Percentiles rank a stretch among this genome's conserved stretches.
phyloP scores from a whole-genome alignment of 345 rosid species.

The Raphanus sativus region DNA sequence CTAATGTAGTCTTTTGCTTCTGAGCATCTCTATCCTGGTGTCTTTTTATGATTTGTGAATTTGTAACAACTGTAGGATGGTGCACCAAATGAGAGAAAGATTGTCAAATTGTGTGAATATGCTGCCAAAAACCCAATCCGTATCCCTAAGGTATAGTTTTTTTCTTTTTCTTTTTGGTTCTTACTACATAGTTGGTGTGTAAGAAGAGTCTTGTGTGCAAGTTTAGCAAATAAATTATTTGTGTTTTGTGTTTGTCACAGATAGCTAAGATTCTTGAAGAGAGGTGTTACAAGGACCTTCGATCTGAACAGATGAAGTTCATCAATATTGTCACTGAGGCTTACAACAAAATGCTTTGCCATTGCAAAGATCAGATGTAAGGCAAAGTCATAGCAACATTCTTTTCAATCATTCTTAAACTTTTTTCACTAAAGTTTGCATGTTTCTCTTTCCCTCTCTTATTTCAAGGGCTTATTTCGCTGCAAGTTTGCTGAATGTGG shows the following conservation, averaged over 20 bases:
- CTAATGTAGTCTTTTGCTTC: not conserved
- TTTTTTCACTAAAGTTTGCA: slow-evolving; percentile 5
- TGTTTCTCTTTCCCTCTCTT: not conserved
- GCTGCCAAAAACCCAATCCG: slow-evolving; percentile 88
- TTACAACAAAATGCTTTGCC: slow-evolving; percentile 73
- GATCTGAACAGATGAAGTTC: slow-evolving; percentile 66
- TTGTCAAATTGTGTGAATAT: slow-evolving; percentile 85
- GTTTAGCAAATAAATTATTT: not conserved
- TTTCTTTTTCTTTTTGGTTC: not conserved
- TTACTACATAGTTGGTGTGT: slow-evolving; percentile 9
- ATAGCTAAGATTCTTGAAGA: slow-evolving; percentile 94
- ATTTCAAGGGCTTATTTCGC: slow-evolving; percentile 79
- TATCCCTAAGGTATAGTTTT: slow-evolving; percentile 76
- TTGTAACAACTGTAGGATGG: slow-evolving; percentile 55
- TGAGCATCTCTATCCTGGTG: too few species aligned
- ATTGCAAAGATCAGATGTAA: slow-evolving; percentile 91
- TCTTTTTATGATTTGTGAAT: slow-evolving; percentile 4
- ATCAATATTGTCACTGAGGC: slow-evolving; percentile 65
- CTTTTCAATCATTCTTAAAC: too few species aligned
- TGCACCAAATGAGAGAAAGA: slow-evolving; percentile 76
- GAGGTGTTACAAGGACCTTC: slow-evolving; percentile 84
- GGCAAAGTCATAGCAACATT: too few species aligned
- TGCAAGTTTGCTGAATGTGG: slow-evolving; percentile 73
- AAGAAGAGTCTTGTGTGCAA: not conserved
- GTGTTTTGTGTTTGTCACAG: slow-evolving; percentile 41